phyloP scores from a whole-genome alignment of 805 yeast genomes.

The Hanseniaspora nectarophila region DNA sequence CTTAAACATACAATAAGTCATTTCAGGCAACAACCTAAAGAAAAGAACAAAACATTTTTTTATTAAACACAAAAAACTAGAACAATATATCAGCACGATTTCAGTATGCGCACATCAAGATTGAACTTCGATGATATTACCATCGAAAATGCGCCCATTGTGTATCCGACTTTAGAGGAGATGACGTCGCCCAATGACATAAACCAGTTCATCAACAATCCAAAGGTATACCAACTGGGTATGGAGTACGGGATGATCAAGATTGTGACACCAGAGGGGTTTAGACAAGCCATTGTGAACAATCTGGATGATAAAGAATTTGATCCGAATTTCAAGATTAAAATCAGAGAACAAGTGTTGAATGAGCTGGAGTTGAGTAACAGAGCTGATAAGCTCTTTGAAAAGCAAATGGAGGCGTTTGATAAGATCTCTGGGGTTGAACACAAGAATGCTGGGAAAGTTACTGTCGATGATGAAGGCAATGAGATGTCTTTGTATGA shows the following conservation, averaged over 20 bases:
- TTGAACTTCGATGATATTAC: not conserved
- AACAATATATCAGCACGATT: too few species aligned
- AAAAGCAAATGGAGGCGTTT: conserved; percentile 49
- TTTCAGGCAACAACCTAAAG: too few species aligned
- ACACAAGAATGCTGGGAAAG: not conserved
- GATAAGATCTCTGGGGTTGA: conserved; percentile 31
- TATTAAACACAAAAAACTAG: too few species aligned
- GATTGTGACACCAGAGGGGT: conserved; percentile 46
- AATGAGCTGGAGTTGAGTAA: conserved; percentile 52
- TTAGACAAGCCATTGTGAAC: conserved; percentile 19
- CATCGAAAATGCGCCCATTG: conserved; percentile 37
- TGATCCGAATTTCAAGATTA: conserved; percentile 43
- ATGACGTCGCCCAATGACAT: conserved; percentile 49
- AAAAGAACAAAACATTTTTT: too few species aligned
- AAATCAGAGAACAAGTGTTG: conserved; percentile 55
- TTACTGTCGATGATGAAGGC: not conserved
- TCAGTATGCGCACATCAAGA: not conserved
- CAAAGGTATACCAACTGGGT: conserved; percentile 37
- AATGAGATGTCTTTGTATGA: conserved; percentile 30
- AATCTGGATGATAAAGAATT: conserved; percentile 29
- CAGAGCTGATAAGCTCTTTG: conserved; percentile 51
- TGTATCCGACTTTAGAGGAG: conserved; percentile 44
- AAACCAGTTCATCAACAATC: conserved; percentile 39
- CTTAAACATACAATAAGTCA: too few species aligned
- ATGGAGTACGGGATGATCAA: conserved; percentile 61